Percentiles rank a stretch among this genome's conserved stretches.
Conservation (phyloP, 768 basidiomycete genomes). For the Phlebiopsis flavidoalba region DNA sequence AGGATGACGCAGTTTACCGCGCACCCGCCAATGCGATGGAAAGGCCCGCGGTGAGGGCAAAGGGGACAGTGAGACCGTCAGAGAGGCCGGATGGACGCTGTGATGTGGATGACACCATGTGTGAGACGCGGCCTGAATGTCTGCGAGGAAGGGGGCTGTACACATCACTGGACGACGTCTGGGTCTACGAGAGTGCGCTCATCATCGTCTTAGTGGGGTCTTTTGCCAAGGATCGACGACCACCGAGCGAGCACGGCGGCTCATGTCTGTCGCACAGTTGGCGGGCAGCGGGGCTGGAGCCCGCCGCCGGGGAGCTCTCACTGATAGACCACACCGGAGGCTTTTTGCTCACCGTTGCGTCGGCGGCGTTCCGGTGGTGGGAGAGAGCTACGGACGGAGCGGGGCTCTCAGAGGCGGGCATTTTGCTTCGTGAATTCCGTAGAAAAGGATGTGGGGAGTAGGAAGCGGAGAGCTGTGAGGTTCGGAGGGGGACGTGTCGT, state of each 20-base stretch:
- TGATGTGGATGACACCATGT: neutral
- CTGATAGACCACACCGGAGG: conserved; percentile 67
- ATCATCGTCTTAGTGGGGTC: conserved; percentile 76
- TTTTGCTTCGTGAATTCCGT: neutral
- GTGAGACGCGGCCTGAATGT: neutral
- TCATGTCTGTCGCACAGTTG: conserved; percentile 54
- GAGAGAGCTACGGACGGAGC: conserved; percentile 16
- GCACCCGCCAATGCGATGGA: conserved; percentile 88
- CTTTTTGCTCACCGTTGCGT: conserved; percentile 20
- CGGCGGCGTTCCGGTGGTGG: conserved; percentile 1
- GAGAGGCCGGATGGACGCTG: conserved; percentile 88
- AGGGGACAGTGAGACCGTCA: conserved; percentile 88
- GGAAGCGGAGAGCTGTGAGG: neutral
- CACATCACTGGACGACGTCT: conserved; percentile 84
- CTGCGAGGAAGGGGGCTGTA: conserved; percentile 33
- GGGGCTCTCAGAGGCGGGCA: conserved; percentile 6
- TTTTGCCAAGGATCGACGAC: conserved; percentile 90
- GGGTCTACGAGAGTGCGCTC: conserved; percentile 82
- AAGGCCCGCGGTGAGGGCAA: conserved; percentile 85
- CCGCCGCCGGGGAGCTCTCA: conserved; percentile 29
- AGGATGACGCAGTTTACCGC: conserved; percentile 87
- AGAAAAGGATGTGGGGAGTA: neutral
- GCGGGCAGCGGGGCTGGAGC: conserved; percentile 42
- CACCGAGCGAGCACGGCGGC: conserved; percentile 47
- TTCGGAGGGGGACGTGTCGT: neutral